Base-by-base conservation (phyloP, 1,139 yeast genomes). In the Debaryomyces subglobosus region DNA sequence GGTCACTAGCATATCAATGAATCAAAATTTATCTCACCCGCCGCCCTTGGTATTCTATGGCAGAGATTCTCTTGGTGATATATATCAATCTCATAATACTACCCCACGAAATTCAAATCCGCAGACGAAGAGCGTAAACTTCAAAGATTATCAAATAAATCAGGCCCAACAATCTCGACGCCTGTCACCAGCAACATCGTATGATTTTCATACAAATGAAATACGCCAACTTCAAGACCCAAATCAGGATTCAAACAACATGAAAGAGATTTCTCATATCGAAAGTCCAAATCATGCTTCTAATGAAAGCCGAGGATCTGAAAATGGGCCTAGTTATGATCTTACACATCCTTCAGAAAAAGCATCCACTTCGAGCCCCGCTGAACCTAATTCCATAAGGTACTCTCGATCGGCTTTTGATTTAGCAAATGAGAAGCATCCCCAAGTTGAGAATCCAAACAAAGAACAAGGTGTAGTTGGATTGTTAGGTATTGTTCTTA, bases 381-480 rank as follows among this genome's bases (percentile, higher is more conserved):
- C 21, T 5, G 21, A n/a, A 4, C 5, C 27, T 3, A 32, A 39
- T 15, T n/a, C 40, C 9, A 38, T 43, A 16, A 39, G 56, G 24
- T 58, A 53, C 39, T 58, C 63, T 6, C 44, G 47, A 25, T 58
- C 61, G 9, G 60, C 61, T 3, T 59, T 59, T 51, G 61, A 56
- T 43, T 44, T 46, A 42, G 48, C 46, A 44, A 45, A 44, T 45
- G 43, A 44, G 30, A 48, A 39, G 40, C 42, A 47, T 43, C 48
- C 43, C 23, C 25, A 21, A 5, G 29, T 44, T 24, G 44, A 47
- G 12, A 47, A 44, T 32, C 36, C 37, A 8, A 53, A 48, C 29
- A 62, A 61, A 41, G 57, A 58, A 35, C 65, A 59, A 43, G 57
- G 54, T 32, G 55, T 61, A 12, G 55, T 54, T 13, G 64, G 64